Evolutionary conservation across 306 rosid species (phyloP).

Genomic region (Inga oerstediana): DNA sequence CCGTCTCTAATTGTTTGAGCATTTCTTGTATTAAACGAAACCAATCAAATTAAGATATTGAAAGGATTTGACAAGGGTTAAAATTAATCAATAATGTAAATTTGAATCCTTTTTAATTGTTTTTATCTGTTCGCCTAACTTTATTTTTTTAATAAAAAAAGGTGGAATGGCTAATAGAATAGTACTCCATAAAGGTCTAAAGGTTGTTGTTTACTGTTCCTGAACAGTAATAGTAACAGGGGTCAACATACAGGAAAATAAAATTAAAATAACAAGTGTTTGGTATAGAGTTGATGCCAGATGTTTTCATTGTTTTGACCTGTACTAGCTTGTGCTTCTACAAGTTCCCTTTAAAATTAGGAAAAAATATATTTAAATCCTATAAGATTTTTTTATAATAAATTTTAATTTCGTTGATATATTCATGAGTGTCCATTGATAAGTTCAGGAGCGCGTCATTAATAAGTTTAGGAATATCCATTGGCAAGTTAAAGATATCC

Average conservation of each 20-base stretch:
- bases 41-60: background rate
- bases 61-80: too few species aligned
- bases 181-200: background rate
- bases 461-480: too few species aligned
- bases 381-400: too few species aligned
- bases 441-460: too few species aligned
- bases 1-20: background rate
- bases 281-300: constrained; percentile 8
- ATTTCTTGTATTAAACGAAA: background rate
- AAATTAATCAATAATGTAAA: background rate
- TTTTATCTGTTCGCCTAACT: background rate
- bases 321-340: constrained; percentile 28
- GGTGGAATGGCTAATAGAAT: background rate
- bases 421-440: too few species aligned
- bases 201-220: constrained; percentile 10
- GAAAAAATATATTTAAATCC: too few species aligned
- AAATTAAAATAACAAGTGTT: constrained; percentile 1
- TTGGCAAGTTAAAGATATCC: too few species aligned
- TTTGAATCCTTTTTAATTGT: background rate
- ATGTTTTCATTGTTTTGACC: constrained; percentile 13
- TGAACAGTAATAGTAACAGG: background rate
- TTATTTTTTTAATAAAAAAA: background rate
- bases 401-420: too few species aligned
- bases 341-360: background rate
- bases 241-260: background rate